Percentiles rank a stretch among this genome's conserved stretches.
Evolutionary conservation across 352 stramenopile genomes (phyloP).

Genomic region (Aphanomyces astaci): DNA sequence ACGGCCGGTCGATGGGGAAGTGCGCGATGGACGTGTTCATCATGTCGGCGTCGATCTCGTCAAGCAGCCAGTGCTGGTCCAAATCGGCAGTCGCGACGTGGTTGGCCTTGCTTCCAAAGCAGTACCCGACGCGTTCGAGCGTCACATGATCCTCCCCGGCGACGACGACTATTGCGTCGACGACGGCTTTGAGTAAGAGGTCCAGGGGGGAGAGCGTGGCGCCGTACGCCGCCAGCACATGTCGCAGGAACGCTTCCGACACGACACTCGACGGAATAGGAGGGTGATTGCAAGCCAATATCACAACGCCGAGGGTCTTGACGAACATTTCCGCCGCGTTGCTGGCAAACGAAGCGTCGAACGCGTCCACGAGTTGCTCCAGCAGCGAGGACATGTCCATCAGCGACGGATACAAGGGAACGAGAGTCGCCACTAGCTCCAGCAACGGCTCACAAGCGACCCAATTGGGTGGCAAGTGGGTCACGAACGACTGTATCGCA

Average conservation of each 20-base stretch:
- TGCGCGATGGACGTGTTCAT: slow-evolving; percentile 59
- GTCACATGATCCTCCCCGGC: slow-evolving; percentile 25
- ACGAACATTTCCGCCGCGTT: background rate
- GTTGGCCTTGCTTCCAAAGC: slow-evolving; percentile 48
- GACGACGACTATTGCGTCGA: slow-evolving; percentile 47
- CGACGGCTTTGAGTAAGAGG: slow-evolving; percentile 41
- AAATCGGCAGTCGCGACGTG: slow-evolving; percentile 28
- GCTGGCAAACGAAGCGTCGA: background rate
- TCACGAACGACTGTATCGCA: background rate
- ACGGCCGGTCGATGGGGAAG: slow-evolving; percentile 51
- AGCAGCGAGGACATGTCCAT: background rate
- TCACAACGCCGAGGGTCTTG: background rate
- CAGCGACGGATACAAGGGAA: background rate
- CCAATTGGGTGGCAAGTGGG: background rate
- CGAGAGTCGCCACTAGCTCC: background rate
- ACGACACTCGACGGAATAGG: background rate
- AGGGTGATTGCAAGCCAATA: background rate
- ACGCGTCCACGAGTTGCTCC: background rate
- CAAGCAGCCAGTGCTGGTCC: slow-evolving; percentile 23
- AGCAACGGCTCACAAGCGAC: background rate
- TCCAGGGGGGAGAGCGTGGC: slow-evolving; percentile 62
- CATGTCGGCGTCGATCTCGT: slow-evolving; percentile 52
- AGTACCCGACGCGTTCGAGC: slow-evolving; percentile 49
- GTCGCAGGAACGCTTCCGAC: slow-evolving; percentile 11
- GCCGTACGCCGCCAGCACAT: slow-evolving; percentile 50